Conservation (phyloP, 768 basidiomycete genomes). For the Tulasnella sp. region DNA sequence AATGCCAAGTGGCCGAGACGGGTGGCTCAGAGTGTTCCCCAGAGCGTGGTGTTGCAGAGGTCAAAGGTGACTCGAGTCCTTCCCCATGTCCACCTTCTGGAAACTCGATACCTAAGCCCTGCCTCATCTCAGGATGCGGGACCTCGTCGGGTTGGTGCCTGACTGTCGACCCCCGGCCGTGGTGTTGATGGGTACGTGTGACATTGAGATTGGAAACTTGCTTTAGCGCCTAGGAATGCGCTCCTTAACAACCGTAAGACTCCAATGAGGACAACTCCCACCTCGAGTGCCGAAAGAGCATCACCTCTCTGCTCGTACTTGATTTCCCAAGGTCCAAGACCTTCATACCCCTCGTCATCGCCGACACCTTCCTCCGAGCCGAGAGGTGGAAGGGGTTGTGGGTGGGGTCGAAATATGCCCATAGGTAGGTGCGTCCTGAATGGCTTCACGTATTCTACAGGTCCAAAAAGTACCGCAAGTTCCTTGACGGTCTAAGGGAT, state of each 20-base stretch:
- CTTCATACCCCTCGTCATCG: constrained; percentile 27
- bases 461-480: constrained; percentile 49
- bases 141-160: background rate
- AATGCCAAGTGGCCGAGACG: too few species aligned
- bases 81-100: too few species aligned
- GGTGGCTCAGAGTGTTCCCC: too few species aligned
- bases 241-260: background rate
- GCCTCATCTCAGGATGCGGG: background rate
- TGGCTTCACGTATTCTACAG: constrained; percentile 42
- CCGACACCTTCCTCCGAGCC: background rate
- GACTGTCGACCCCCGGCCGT: background rate
- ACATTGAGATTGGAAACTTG: constrained; percentile 58
- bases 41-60: too few species aligned
- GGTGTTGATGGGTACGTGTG: constrained; percentile 65
- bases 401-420: background rate
- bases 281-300: constrained; percentile 42
- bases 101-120: background rate
- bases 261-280: background rate
- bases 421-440: background rate
- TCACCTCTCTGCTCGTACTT: constrained; percentile 72
- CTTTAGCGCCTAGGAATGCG: constrained; percentile 44
- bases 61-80: too few species aligned
- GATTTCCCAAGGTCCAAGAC: constrained; percentile 59
- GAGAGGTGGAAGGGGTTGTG: background rate
- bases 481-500: constrained; percentile 21